These are phyloP conservation scores for Handroanthus guayacan DNA, from an alignment of 257 asterid species.

Conservation along the genomic window DNA sequence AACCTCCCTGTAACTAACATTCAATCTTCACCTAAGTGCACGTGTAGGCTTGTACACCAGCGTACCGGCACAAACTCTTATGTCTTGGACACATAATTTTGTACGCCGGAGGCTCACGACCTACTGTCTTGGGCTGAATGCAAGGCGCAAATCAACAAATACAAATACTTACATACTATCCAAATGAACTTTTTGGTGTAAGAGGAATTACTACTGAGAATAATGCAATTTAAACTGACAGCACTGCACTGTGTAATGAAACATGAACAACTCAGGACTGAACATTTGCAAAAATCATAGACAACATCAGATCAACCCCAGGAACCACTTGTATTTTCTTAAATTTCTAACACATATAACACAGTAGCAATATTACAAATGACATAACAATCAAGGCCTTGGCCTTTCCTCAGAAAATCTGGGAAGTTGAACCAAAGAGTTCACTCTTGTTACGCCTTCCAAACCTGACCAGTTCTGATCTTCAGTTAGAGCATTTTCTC, in stretches of 20 bases:
- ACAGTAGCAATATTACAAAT: conserved; percentile 22
- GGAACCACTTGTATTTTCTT: conserved; percentile 28
- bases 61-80: too few relatives aligned
- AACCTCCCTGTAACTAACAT: too few relatives aligned
- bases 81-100: too few relatives aligned
- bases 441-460: conserved; percentile 97
- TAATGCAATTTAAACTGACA: conserved; percentile 6
- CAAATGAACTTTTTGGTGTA: neutral
- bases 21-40: too few relatives aligned
- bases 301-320: conserved; percentile 28
- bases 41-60: too few relatives aligned
- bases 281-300: conserved; percentile 28
- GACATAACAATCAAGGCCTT: conserved; percentile 50
- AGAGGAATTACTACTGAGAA: neutral
- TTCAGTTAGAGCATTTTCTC: conserved; percentile 43
- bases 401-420: conserved; percentile 85
- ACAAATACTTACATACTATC: too few relatives aligned
- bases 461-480: conserved; percentile 91
- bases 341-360: conserved; percentile 16
- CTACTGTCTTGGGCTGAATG: too few relatives aligned
- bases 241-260: conserved; percentile 2
- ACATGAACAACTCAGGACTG: conserved; percentile 28
- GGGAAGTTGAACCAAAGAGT: conserved; percentile 95
- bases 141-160: too few relatives aligned
- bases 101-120: too few relatives aligned